Evolutionary conservation across 2,329 filamentous ascomycete genomes (phyloP).

Genomic region (Xylariaceae sp.): DNA sequence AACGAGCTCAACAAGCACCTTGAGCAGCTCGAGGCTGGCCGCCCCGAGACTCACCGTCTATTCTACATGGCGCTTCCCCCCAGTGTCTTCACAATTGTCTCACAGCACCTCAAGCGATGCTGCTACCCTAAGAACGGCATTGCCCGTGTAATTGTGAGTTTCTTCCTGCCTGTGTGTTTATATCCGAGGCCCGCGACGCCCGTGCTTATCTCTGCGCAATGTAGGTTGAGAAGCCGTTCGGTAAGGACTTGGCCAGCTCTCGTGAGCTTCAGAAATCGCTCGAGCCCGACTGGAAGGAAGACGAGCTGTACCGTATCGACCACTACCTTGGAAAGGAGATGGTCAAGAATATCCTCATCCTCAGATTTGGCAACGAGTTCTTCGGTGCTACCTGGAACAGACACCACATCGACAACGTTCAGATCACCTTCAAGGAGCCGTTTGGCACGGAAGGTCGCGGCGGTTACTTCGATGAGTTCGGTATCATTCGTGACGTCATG

Average conservation of each 20-base stretch:
- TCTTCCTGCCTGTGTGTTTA: neutral
- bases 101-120: constrained; percentile 93
- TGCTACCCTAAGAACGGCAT: constrained; percentile 91
- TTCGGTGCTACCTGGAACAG: constrained; percentile 98
- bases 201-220: constrained; percentile 10
- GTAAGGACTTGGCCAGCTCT: constrained; percentile 92
- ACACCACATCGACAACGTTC: constrained; percentile 98
- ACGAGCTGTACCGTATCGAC: constrained; percentile 98
- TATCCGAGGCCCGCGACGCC: constrained; percentile 1
- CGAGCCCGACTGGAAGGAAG: constrained; percentile 96
- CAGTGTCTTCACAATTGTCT: constrained; percentile 96
- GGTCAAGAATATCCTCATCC: constrained; percentile 99
- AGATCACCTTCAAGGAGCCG: constrained; percentile 99
- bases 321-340: constrained; percentile 99
- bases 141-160: constrained; percentile 82
- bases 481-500: constrained; percentile 99
- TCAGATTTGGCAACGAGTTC: constrained; percentile 98
- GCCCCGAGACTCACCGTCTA: constrained; percentile 79
- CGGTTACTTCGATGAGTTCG: constrained; percentile 99
- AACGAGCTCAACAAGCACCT: constrained; percentile 78
- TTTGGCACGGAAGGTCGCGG: constrained; percentile 97
- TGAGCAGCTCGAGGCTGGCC: constrained; percentile 74
- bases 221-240: constrained; percentile 98
- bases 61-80: constrained; percentile 99
- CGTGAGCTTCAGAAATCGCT: constrained; percentile 91